Percentiles rank a stretch among this genome's conserved stretches.
phyloP scores from a whole-genome alignment of 257 asterid species.

The Misopates orontium region DNA sequence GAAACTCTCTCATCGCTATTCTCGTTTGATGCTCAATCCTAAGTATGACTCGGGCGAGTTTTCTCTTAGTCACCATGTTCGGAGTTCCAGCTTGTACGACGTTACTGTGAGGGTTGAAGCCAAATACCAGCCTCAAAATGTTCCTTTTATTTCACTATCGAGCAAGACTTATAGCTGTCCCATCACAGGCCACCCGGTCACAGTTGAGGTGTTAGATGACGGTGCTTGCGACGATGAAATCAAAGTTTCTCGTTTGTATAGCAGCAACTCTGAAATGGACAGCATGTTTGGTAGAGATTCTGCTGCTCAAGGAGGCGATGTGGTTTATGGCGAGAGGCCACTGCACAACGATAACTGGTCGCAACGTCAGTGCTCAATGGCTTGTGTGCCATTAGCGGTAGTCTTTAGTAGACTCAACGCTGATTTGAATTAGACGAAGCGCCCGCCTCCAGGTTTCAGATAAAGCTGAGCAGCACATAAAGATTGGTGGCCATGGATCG shows the following conservation, averaged over 20 bases:
- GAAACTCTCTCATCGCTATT: slow-evolving; percentile 67
- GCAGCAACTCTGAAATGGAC: slow-evolving; percentile 58
- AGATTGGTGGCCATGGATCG: slow-evolving; percentile 5
- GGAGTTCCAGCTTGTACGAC: slow-evolving; percentile 49
- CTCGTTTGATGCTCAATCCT: slow-evolving; percentile 73
- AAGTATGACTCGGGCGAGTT: slow-evolving; percentile 65
- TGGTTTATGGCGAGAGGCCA: slow-evolving; percentile 32
- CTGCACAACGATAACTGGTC: no score
- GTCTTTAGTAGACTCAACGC: slow-evolving; percentile 70
- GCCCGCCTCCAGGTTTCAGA: slow-evolving; percentile 36
- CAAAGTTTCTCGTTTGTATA: slow-evolving; percentile 37
- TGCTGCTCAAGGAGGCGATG: slow-evolving; percentile 25
- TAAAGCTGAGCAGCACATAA: slow-evolving; percentile 33
- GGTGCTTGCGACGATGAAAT: slow-evolving; percentile 47
- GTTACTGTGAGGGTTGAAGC: slow-evolving; percentile 61
- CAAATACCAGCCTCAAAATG: slow-evolving; percentile 58
- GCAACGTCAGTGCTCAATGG: slow-evolving; percentile 38
- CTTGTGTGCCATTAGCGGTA: slow-evolving; percentile 68
- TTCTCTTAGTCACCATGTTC: slow-evolving; percentile 43
- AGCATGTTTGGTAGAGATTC: slow-evolving; percentile 20
- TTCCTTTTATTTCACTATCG: slow-evolving; percentile 71
- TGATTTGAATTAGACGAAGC: slow-evolving; percentile 43
- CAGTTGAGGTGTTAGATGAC: slow-evolving; percentile 57
- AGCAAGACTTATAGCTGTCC: slow-evolving; percentile 67
- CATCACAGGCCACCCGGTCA: slow-evolving; percentile 75